Base-by-base conservation (phyloP, 768 basidiomycete genomes). In the Mycena maculata region DNA sequence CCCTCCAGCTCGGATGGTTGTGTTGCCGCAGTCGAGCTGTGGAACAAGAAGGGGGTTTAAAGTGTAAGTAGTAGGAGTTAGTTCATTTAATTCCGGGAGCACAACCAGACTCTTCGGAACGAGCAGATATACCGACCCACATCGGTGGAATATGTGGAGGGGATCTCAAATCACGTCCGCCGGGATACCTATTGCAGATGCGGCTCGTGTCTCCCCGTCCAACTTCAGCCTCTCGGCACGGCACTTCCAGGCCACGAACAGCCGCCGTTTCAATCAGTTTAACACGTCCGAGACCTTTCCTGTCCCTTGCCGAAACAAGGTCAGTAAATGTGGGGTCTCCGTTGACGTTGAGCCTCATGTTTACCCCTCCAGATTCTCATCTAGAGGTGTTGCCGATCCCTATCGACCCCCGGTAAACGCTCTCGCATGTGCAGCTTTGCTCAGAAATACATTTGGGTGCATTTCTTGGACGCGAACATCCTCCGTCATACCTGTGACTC, bases 161-260 rank as follows among this genome's bases (percentile, higher is more conserved):
- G 25, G 48, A 13, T 42, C 33, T n/a, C n/a, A n/a, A 58, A 52
- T 41, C 23, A 15, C 48, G 31, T 27, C 38, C 15, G 58, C 23
- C 22, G 58, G 58, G 58, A 60, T 48, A 11, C 4, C 48, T 49
- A 15, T 62, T 10, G 30, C 27, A 20, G 53, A 52, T 18, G 23
- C 61, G 22, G 52, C n/a, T 55, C 38, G 33, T 22, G 31, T n/a
- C 33, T 15, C 42, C 30, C 52, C 42, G 9, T 28, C 20, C 44
- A 25, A 63, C 61, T 63, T 63, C 50, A 63, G 61, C 61, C 28
- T 63, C 61, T 63, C 61, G 28, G 61, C 61, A 63, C 61, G 53
- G 61, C 52, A 63, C 59, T 16, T 50, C 59, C 55, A 30, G 47
- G 59, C 36, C 59, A 49, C 33, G 48, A 60, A 39, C 30, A 55